Percentiles rank a stretch among this genome's conserved stretches.
These are phyloP conservation scores for Colletotrichum kahawae DNA, from an alignment of 2,329 filamentous ascomycete genomes.

Conservation along the genomic window DNA sequence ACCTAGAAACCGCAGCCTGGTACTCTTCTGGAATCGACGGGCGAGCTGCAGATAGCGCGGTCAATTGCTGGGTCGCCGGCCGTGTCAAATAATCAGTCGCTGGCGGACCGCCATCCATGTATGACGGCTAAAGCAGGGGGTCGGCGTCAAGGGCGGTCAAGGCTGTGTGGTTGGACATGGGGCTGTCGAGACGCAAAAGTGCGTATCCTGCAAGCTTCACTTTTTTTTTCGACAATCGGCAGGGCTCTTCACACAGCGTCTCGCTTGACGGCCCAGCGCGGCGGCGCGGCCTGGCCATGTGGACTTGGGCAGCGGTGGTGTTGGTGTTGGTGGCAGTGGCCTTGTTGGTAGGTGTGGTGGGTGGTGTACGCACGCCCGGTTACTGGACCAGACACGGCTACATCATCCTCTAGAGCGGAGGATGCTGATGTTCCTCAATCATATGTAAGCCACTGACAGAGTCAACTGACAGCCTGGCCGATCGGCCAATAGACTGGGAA, in stretches of 20 bases:
- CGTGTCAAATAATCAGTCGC: not conserved
- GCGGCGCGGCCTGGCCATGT: constrained; percentile 2
- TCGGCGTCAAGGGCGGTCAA: constrained; percentile 1
- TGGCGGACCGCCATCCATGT: not conserved
- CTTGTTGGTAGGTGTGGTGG: not conserved
- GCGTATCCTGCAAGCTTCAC: constrained; percentile 9
- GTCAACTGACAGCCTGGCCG: not conserved
- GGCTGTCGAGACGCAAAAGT: not conserved
- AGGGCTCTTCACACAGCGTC: not conserved
- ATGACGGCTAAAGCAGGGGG: not conserved
- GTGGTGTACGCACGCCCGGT: constrained; percentile 15
- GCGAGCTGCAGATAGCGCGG: not conserved
- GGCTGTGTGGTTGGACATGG: not conserved
- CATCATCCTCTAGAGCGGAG: constrained; percentile 8
- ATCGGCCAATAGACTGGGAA: not conserved
- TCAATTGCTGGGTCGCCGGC: not conserved
- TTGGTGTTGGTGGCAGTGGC: not conserved
- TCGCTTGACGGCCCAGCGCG: not conserved
- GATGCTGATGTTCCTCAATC: constrained; percentile 1
- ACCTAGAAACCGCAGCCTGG: not conserved
- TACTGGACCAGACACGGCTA: constrained; percentile 14
- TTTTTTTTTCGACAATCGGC: constrained; percentile 4
- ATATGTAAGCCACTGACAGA: not conserved
- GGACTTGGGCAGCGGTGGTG: not conserved
- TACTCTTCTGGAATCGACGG: not conserved